Evolutionary conservation across 2,329 filamentous ascomycete species (phyloP), one percentile per base, ranked within the genome.

Genomic region (Coniochaeta sp.): DNA sequence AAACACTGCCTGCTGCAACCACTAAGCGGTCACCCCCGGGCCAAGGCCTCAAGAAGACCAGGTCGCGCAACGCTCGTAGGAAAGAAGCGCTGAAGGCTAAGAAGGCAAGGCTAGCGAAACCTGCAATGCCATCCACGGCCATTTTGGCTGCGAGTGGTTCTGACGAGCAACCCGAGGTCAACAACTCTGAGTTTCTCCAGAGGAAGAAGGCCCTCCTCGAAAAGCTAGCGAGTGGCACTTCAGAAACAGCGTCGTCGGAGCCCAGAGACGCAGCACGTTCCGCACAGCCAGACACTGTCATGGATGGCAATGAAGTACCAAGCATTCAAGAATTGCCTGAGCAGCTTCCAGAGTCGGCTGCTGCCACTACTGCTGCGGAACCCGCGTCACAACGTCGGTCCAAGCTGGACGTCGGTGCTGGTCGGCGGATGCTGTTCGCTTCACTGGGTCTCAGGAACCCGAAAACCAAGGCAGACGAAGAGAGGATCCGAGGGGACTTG

Each of bases 381-480:
- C 61, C 61, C 17, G 63, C 68, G 12, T 61, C 65, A 8, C 66
- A 70, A 60, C 74, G 72, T 59, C 68, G 69, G 55, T 65, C 70
- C n/a, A 72, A 69, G 36, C 56, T 75, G 4, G 72, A 83, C 60
- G 62, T 91, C 32, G 82, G 79, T 17, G 86, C 87, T 58, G 84
- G 86, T 2, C 81, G 84, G 58, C 82, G 90, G 64, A 76, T 93
- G 60, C 71, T 93, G 0, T 90, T 92, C 66, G 86, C 87, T 9
- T 87, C 89, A 7, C 77, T 93, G 3, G 90, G 89, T 3, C 72
- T 91, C 10, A 84, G 84, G 59, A 81, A 81, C 4, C 89, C 90
- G 0, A 89, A 87, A 67, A 85, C 79, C 1, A 87, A 88, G 65
- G 81, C 82, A 32, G 89, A 91, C 19, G 88, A 88, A 68, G 83